A percentile compares a stretch with the other conserved stretches of the same genome.
Conservation (phyloP, 164 flowering plant genomes). For the Aristolochia contorta region DNA sequence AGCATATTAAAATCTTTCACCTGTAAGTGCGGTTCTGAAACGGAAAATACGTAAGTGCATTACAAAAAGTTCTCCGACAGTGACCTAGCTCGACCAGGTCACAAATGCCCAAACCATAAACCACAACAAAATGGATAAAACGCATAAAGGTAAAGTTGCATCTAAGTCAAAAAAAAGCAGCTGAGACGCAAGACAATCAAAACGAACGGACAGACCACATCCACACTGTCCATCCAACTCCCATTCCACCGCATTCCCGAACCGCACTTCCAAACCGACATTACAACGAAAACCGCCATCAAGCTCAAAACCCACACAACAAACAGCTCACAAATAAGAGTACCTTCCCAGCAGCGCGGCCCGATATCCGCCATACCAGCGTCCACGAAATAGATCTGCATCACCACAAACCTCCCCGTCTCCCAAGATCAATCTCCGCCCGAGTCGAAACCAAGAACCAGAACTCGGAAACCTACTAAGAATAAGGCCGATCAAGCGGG, state of each 20-base stretch:
- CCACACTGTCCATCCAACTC: not conserved
- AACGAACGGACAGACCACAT: not conserved
- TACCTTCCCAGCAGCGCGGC: not conserved
- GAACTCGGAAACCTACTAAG: not conserved
- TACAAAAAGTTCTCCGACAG: too few species aligned
- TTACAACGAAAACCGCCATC: not conserved
- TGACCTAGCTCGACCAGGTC: too few species aligned
- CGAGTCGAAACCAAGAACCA: too few species aligned
- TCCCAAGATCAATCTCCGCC: too few species aligned
- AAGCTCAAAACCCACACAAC: not conserved
- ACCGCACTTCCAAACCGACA: not conserved
- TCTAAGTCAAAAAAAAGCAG: too few species aligned
- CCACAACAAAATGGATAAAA: not conserved
- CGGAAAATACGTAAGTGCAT: too few species aligned
- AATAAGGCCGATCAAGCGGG: not conserved
- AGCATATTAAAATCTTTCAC: too few species aligned
- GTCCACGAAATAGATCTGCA: not conserved
- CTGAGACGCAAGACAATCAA: not conserved
- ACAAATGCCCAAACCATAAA: not conserved
- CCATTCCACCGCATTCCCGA: too few species aligned
- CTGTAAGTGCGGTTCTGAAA: too few species aligned
- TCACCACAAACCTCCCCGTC: not conserved
- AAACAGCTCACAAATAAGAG: not conserved
- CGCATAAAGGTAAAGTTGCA: not conserved
- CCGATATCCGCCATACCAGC: not conserved